These are phyloP conservation scores for Falciphora oryzae DNA, from an alignment of 2,329 filamentous ascomycete species.

Conservation along the genomic window DNA sequence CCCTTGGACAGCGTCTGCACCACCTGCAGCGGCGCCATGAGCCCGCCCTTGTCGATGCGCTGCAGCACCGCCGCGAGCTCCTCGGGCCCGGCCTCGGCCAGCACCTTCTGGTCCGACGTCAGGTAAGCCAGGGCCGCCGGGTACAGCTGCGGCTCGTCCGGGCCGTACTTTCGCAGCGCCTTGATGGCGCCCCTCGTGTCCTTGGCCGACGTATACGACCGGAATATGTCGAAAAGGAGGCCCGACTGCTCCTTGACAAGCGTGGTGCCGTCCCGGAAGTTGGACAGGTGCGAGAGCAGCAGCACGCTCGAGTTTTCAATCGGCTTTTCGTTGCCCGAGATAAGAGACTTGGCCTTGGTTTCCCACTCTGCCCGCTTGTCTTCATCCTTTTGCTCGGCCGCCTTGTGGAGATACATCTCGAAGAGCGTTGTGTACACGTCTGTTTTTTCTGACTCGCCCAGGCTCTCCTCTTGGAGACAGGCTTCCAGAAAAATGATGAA, in stretches of 20 bases:
- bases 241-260: conserved; percentile 92
- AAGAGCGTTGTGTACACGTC: conserved; percentile 94
- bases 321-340: conserved; percentile 60
- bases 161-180: conserved; percentile 85
- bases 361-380: conserved; percentile 75
- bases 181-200: conserved; percentile 89
- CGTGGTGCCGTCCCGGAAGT: conserved; percentile 85
- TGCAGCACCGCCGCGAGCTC: conserved; percentile 75
- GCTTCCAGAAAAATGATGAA: conserved; percentile 93
- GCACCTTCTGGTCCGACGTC: conserved; percentile 72
- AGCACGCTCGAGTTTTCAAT: conserved; percentile 96
- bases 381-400: conserved; percentile 65
- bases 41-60: conserved; percentile 81
- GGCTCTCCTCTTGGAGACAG: conserved; percentile 64
- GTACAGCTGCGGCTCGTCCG: conserved; percentile 86
- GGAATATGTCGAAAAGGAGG: conserved; percentile 89
- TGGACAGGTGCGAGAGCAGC: conserved; percentile 82
- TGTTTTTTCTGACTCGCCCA: conserved; percentile 69
- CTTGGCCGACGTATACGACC: conserved; percentile 87
- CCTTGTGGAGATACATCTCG: conserved; percentile 95
- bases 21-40: conserved; percentile 95
- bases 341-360: conserved; percentile 79
- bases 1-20: conserved; percentile 76
- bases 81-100: conserved; percentile 76
- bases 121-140: conserved; percentile 90